A percentile compares a stretch with the other conserved stretches of the same genome.
Conservation (phyloP, 2,329 filamentous ascomycete species). For the Rhexocercosporidium sp. region DNA sequence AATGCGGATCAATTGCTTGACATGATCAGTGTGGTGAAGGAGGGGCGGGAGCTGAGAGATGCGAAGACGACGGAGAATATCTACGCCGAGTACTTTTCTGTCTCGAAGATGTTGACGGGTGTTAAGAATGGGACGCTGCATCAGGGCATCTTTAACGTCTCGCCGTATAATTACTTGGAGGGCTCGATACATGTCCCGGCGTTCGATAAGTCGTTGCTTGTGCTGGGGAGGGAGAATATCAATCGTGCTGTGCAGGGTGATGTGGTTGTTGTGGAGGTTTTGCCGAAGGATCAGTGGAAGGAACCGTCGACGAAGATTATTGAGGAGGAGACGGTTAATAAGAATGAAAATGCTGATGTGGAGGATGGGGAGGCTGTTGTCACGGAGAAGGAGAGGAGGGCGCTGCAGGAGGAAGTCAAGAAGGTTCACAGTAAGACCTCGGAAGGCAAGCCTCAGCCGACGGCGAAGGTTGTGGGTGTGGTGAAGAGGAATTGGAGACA, state of each 20-base stretch:
- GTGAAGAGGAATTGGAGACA: conserved; percentile 98
- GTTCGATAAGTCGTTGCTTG: conserved; percentile 86
- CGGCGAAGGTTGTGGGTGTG: conserved; percentile 88
- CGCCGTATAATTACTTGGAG: conserved; percentile 97
- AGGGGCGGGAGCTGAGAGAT: conserved; percentile 66
- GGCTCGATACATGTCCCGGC: conserved; percentile 88
- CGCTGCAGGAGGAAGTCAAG: conserved; percentile 89
- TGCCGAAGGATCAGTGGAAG: conserved; percentile 97
- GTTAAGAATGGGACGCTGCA: conserved; percentile 88
- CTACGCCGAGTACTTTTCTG: conserved; percentile 86
- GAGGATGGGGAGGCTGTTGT: conserved; percentile 79
- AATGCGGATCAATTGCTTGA: conserved; percentile 87
- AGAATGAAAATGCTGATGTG: conserved; percentile 89
- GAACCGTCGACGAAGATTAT: conserved; percentile 93
- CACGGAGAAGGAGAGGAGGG: conserved; percentile 85
- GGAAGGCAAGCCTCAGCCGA: conserved; percentile 84
- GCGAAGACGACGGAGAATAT: conserved; percentile 70
- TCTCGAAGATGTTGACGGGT: conserved; percentile 94
- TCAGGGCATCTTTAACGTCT: conserved; percentile 95
- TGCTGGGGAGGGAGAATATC: conserved; percentile 93
- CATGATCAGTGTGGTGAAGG: conserved; percentile 85
- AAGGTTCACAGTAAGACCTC: conserved; percentile 77
- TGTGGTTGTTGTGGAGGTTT: conserved; percentile 87
- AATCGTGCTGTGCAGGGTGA: conserved; percentile 93
- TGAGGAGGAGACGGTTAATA: conserved; percentile 89